Base-by-base conservation (phyloP, 2,329 filamentous ascomycete genomes). In the Fusarium verticillioides region DNA sequence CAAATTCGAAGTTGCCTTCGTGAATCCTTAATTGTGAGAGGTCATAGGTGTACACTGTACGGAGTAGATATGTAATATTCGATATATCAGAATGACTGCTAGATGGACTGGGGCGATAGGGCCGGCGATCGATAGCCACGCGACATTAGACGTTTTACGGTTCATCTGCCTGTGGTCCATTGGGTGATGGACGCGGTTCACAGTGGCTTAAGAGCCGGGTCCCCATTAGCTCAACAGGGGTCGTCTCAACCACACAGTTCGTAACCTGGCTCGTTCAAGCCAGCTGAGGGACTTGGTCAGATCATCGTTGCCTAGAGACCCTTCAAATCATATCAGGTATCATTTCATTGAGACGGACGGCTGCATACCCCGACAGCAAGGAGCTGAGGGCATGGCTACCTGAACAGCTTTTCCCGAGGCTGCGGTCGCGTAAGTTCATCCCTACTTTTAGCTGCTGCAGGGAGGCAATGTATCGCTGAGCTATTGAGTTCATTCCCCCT, bases 331-430 rank as follows among this genome's bases (percentile, higher is more conserved):
- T 26, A 50, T 54, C 53, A 62, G 47, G 36, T 71, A 39, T 47
- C 26, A 63, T 49, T 46, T 40, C 30, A 65, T 62, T 44, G 34
- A 52, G 54, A 56, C 69, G 76, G 76, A 62, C 75, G 60, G 64
- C 63, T 77, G 70, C 76, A 78, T 75, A 73, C 70, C 74, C 74
- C 63, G 63, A 53, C 65, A 53, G 69, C 66, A 64, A 67, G 70
- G 74, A 57, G 54, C 56, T 37, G 34, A 54, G 63, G 63, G 49
- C 57, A 52, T 49, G 30, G 30, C 44, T 39, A 66, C 57, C 54
- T 54, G 36, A 34, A 52, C 37, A 67, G 47, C 39, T 54, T 56
- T 57, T 68, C 63, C 74, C 66, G 70, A 64, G 63, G 66, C 66
- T 71, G 43, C 56, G 73, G 67, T 73, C 54, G 62, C 63, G 66